These are phyloP conservation scores for Melaleuca quinquenervia DNA, from an alignment of 345 rosid species.

Conservation along the genomic window DNA sequence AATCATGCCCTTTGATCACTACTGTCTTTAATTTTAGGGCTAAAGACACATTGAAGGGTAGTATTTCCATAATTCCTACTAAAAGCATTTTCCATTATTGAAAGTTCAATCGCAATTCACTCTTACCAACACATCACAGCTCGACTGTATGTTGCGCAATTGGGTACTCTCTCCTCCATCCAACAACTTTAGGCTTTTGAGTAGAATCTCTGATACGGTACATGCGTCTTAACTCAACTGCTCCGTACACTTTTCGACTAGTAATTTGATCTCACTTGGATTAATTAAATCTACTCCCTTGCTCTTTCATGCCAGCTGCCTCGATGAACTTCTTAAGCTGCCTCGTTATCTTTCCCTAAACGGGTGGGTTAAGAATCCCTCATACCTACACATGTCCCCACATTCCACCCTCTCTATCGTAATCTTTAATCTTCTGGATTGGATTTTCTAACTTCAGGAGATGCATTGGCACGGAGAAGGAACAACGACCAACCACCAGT, in stretches of 20 bases:
- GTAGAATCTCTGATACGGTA: background rate
- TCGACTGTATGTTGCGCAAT: background rate
- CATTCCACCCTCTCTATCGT: background rate
- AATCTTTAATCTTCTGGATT: background rate
- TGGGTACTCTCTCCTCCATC: background rate
- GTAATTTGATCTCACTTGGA: background rate
- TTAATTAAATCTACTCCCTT: background rate
- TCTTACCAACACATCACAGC: background rate
- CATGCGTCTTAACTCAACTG: background rate
- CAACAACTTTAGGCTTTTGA: background rate
- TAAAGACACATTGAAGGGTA: no score
- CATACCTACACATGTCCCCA: background rate
- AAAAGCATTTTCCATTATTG: background rate
- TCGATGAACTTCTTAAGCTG: background rate
- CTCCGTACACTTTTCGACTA: background rate
- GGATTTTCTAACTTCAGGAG: background rate
- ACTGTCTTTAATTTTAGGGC: background rate
- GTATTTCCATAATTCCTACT: no score
- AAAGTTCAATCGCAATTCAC: background rate
- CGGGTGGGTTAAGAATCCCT: background rate
- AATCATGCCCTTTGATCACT: background rate
- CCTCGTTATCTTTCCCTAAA: background rate
- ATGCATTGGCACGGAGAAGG: background rate
- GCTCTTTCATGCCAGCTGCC: background rate
- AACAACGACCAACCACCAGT: background rate